A percentile compares a stretch with the other conserved stretches of the same genome.
Evolutionary conservation across 2,329 filamentous ascomycete species (phyloP).

Genomic region (Aureobasidium sp.): DNA sequence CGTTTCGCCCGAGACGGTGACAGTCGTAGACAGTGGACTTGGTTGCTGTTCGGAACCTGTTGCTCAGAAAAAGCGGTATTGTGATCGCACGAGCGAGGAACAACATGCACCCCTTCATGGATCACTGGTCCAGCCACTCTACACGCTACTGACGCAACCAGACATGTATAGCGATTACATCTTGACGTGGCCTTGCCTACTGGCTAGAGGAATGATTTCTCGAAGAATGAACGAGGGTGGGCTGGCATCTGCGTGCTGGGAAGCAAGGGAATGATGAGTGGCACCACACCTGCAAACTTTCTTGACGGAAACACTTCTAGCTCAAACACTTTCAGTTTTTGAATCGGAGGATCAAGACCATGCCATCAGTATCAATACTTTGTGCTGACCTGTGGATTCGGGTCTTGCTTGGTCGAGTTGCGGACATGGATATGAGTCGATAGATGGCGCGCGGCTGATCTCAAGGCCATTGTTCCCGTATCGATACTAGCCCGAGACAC

Average conservation of each 20-base stretch:
- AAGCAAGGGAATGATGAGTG: conserved; percentile 2
- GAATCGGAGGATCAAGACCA: too few species aligned
- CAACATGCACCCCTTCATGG: background rate
- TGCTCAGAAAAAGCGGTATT: background rate
- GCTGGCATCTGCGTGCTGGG: background rate
- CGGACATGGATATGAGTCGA: background rate
- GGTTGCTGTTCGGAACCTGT: background rate
- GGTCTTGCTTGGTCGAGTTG: background rate
- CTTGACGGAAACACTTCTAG: too few species aligned
- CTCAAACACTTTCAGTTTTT: too few species aligned
- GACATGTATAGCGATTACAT: conserved; percentile 8
- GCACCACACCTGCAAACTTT: background rate
- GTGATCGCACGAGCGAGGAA: background rate
- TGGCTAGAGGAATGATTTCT: conserved; percentile 4
- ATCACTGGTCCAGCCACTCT: background rate
- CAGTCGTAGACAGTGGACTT: background rate
- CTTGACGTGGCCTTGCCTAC: conserved; percentile 8
- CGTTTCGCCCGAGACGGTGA: background rate
- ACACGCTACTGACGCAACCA: conserved; percentile 7
- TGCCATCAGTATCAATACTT: background rate
- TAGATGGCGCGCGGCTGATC: background rate
- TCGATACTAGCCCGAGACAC: background rate
- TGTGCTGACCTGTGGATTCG: background rate
- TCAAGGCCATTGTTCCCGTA: conserved; percentile 4
- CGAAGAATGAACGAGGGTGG: conserved; percentile 12